Evolutionary conservation across 345 rosid species (phyloP).

Genomic region (Aquilaria sinensis): DNA sequence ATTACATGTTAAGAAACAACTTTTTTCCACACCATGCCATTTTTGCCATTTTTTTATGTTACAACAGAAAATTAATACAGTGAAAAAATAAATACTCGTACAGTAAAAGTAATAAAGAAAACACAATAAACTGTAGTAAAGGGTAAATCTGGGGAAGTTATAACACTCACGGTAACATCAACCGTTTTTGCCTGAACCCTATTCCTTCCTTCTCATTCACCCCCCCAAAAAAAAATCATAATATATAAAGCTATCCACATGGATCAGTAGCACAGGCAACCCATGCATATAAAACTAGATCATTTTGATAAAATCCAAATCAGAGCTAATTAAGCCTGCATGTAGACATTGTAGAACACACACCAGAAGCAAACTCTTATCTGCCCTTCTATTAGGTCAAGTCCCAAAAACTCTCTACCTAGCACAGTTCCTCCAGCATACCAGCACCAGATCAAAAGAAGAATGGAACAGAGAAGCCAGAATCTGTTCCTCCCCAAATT

Average conservation of each 20-base stretch:
- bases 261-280: too few species aligned
- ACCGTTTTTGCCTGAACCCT: too few species aligned
- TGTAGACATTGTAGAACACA: neutral
- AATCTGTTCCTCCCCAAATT: neutral
- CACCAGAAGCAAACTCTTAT: neutral
- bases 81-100: too few species aligned
- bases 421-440: too few species aligned
- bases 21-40: too few species aligned
- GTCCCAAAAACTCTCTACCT: neutral
- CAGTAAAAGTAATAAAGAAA: too few species aligned
- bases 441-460: neutral
- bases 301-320: constrained; percentile 12
- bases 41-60: too few species aligned
- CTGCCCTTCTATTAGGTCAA: neutral
- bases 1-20: too few species aligned
- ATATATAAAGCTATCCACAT: neutral
- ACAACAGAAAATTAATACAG: too few species aligned
- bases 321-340: constrained; percentile 8
- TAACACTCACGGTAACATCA: too few species aligned
- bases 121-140: too few species aligned
- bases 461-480: constrained; percentile 17
- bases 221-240: neutral
- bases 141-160: too few species aligned
- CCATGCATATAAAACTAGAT: neutral
- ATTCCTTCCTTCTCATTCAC: constrained; percentile 5